A percentile compares a stretch with the other conserved stretches of the same genome.
phyloP scores from a whole-genome alignment of 306 rosid species.

The Prunus kanzakura region DNA sequence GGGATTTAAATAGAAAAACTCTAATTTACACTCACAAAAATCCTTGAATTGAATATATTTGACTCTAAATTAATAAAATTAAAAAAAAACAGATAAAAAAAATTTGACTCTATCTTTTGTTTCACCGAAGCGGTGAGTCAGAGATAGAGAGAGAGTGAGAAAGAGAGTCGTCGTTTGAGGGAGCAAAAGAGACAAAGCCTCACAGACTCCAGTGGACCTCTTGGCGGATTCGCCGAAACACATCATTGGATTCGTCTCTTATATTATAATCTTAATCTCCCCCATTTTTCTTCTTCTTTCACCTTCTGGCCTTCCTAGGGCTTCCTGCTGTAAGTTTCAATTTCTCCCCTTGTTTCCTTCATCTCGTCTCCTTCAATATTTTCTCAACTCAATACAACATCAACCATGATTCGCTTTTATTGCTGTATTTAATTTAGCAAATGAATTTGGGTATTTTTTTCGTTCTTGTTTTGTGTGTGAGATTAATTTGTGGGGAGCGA shows the following conservation, averaged over 20 bases:
- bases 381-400: background rate
- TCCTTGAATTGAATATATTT: too few species aligned
- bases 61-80: too few species aligned
- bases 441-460: background rate
- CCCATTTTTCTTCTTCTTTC: background rate
- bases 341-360: background rate
- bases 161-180: background rate
- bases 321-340: background rate
- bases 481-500: constrained; percentile 7
- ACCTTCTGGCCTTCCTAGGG: background rate
- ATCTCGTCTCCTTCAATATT: background rate
- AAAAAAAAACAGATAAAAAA: too few species aligned
- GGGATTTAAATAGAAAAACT: too few species aligned
- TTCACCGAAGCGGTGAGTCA: background rate
- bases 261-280: background rate
- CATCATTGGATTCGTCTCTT: constrained; percentile 7
- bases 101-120: background rate
- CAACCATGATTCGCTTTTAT: background rate
- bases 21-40: too few species aligned
- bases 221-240: constrained; percentile 8
- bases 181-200: background rate
- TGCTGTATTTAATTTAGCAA: background rate
- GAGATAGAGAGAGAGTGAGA: background rate
- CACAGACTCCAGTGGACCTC: background rate
- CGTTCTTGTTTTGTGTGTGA: background rate